phyloP scores from a whole-genome alignment of 306 rosid genomes.

The Inga laurina region DNA sequence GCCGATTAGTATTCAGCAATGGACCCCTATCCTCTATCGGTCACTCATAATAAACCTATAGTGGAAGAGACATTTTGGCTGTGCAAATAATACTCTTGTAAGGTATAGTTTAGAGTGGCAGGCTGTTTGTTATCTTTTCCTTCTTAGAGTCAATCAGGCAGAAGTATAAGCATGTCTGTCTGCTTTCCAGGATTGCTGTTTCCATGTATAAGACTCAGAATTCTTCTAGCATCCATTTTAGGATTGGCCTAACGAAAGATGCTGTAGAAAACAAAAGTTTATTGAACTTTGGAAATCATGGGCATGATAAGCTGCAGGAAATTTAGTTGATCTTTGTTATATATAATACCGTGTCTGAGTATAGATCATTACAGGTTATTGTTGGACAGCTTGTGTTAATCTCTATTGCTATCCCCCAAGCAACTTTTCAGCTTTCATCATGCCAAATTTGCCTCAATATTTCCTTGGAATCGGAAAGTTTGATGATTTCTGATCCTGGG shows the following conservation, averaged over 20 bases:
- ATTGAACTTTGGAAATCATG: background rate
- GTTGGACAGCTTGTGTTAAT: background rate
- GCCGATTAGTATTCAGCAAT: background rate
- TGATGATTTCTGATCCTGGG: slow-evolving; percentile 19
- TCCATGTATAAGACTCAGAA: background rate
- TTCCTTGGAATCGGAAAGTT: background rate
- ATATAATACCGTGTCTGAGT: background rate
- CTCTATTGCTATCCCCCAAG: background rate
- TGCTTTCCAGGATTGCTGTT: background rate
- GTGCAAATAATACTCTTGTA: background rate
- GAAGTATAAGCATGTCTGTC: background rate
- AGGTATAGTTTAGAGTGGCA: background rate
- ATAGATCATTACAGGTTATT: background rate
- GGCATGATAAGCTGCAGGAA: background rate
- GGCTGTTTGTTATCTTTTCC: background rate
- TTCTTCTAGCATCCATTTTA: slow-evolving; percentile 4
- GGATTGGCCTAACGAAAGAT: background rate
- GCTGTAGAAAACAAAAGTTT: background rate
- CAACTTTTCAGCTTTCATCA: background rate
- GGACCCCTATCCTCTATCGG: background rate
- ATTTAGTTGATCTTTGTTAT: background rate
- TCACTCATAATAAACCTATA: background rate
- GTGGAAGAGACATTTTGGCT: background rate
- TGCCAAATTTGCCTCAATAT: slow-evolving; percentile 1
- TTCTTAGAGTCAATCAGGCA: background rate